Percentiles rank a stretch among this genome's conserved stretches.
Conservation (phyloP, 2,329 filamentous ascomycete genomes). For the Penicillium sp. region DNA sequence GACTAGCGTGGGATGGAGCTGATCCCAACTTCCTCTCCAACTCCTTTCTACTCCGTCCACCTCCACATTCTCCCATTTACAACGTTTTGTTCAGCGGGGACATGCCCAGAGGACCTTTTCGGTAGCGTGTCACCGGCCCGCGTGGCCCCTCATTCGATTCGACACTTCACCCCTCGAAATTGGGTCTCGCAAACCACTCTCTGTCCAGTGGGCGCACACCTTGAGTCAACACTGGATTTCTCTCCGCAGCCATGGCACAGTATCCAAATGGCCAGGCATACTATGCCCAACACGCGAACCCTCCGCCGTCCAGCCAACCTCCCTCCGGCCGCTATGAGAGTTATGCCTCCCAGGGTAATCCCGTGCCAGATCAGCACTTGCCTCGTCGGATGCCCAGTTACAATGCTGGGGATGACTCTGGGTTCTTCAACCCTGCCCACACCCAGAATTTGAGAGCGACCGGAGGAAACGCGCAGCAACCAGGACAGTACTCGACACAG, state of each 20-base stretch:
- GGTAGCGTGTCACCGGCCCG: conserved; percentile 8
- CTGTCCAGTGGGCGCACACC: neutral
- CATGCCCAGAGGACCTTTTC: neutral
- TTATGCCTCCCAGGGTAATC: conserved; percentile 42
- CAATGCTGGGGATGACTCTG: conserved; percentile 72
- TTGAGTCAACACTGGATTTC: neutral
- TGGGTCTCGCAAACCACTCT: neutral
- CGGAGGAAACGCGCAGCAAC: conserved; percentile 37
- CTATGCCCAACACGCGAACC: conserved; percentile 39
- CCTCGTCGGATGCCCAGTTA: conserved; percentile 67
- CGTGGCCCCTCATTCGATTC: conserved; percentile 8
- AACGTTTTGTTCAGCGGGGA: conserved; percentile 4
- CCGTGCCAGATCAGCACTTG: conserved; percentile 43
- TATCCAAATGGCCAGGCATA: conserved; percentile 56
- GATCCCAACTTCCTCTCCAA: conserved; percentile 3
- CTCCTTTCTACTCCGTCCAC: neutral
- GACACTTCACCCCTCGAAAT: neutral
- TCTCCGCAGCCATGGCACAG: conserved; percentile 51
- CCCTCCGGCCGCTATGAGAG: conserved; percentile 41
- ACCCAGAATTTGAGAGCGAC: conserved; percentile 33
- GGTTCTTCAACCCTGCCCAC: conserved; percentile 46
- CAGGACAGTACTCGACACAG: conserved; percentile 39
- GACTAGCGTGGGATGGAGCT: conserved; percentile 9
- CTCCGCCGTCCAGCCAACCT: conserved; percentile 31
- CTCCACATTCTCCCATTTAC: neutral